Evolutionary conservation across 352 stramenopile genomes (phyloP), one percentile per base, ranked within the genome.

Genomic region (Chrysophaeum taylorii): DNA sequence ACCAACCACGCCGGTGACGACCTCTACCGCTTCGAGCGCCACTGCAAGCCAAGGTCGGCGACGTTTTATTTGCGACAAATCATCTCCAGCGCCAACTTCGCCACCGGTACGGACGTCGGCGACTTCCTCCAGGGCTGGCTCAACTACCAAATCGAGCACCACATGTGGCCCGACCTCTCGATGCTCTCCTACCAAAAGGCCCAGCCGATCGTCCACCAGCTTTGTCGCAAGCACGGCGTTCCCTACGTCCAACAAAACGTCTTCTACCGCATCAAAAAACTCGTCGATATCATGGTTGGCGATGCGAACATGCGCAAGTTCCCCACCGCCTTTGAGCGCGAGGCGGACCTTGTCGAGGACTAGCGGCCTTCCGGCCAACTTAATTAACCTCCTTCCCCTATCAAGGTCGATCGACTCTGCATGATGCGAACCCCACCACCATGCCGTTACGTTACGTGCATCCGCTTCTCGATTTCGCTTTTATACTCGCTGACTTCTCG

Each of bases 61-160:
- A 82, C 79, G 14, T 90, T 90, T 66, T 90, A 84, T 73, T 57
- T 90, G 36, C 76, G 84, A 50, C 83, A 89, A 71, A 79, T 90
- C 42, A 71, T 89, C 33, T 80, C 79, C 15, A 85, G 77, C 35
- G 80, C 81, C 1, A 80, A 90, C 67, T 90, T 84, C 48, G 70
- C 54, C 36, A 78, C 74, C 33, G 84, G 84, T 25, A 81, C 76
- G 36, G 84, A 90, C 68, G 18, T 95, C 29, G 89, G 87, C 64
- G 87, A 94, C 53, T 97, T 97, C 80, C 77, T 95, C n/a, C 85
- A 91, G 39, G 93, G 92, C 70, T 94, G 87, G 70, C 83, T 98
- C 23, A 98, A 98, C 82, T 97, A 98, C 78, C 93, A 98, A 78
- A 90, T 97, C 73, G 94, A 94, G 71, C 89, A 95, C 84, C 68